A percentile compares a stretch with the other conserved stretches of the same genome.
These are phyloP conservation scores for Penicillium sp. DNA, from an alignment of 2,329 filamentous ascomycete genomes.

Conservation along the genomic window DNA sequence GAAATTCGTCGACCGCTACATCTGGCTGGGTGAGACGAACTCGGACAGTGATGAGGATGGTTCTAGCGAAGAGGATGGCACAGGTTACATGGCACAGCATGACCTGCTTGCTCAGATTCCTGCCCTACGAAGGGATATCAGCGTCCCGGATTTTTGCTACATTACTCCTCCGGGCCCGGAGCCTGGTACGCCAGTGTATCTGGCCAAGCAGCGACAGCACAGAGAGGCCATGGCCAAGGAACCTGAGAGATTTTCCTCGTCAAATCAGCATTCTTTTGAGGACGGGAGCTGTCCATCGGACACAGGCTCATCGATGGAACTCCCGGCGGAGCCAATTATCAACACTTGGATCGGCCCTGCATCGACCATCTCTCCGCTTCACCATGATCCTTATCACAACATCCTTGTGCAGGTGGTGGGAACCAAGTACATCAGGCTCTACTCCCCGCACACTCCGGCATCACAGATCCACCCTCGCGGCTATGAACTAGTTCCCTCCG, in stretches of 20 bases:
- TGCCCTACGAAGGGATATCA: conserved; percentile 66
- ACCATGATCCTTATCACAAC: conserved; percentile 93
- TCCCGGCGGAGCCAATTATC: conserved; percentile 55
- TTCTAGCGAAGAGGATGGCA: conserved; percentile 28
- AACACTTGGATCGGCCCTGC: conserved; percentile 93
- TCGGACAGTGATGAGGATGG: conserved; percentile 1
- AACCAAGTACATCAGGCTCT: conserved; percentile 84
- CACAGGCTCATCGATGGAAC: conserved; percentile 7
- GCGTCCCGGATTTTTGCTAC: conserved; percentile 80
- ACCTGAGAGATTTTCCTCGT: background rate
- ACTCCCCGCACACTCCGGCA: conserved; percentile 60
- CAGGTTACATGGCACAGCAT: conserved; percentile 87
- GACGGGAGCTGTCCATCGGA: conserved; percentile 2
- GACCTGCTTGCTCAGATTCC: conserved; percentile 81
- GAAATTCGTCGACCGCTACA: conserved; percentile 61
- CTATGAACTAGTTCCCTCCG: conserved; percentile 31
- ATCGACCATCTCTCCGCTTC: conserved; percentile 83
- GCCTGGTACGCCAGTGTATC: conserved; percentile 44
- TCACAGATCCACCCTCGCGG: conserved; percentile 40
- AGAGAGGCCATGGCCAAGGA: conserved; percentile 9
- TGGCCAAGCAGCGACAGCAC: conserved; percentile 32
- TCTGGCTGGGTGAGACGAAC: conserved; percentile 38
- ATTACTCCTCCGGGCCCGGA: conserved; percentile 57
- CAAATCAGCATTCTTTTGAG: background rate
- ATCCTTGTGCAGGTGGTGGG: conserved; percentile 85